Percentiles rank a stretch among this genome's conserved stretches.
phyloP scores from a whole-genome alignment of 164 flowering plant genomes.

The Umbellularia californica region DNA sequence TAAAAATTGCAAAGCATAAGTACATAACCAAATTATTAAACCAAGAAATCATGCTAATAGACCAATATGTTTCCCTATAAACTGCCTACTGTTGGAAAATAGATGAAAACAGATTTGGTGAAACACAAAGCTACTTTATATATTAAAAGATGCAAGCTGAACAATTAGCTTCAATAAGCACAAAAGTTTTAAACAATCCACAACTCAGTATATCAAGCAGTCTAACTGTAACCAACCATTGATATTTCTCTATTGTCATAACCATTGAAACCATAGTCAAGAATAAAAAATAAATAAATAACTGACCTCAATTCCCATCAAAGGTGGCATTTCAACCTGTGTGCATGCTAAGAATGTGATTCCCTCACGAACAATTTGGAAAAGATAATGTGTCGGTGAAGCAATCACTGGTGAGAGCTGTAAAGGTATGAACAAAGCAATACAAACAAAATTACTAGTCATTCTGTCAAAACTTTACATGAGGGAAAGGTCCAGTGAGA shows the following conservation, averaged over 20 bases:
- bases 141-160: neutral
- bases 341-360: conserved; percentile 91
- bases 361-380: conserved; percentile 86
- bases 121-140: neutral
- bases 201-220: neutral
- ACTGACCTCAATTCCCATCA: conserved; percentile 92
- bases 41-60: neutral
- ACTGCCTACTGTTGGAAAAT: neutral
- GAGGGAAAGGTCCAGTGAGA: neutral
- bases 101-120: neutral
- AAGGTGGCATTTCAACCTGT: conserved; percentile 96
- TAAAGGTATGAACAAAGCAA: conserved; percentile 2
- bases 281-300: neutral
- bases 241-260: too few relatives aligned
- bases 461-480: neutral
- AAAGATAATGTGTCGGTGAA: conserved; percentile 95
- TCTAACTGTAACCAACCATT: neutral
- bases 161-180: neutral
- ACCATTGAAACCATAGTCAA: neutral
- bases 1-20: too few relatives aligned
- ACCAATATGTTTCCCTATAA: neutral
- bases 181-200: neutral
- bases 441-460: neutral
- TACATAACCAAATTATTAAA: too few relatives aligned
- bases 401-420: conserved; percentile 84